phyloP scores from a whole-genome alignment of 768 basidiomycete species.

The Amanita inopinata region DNA sequence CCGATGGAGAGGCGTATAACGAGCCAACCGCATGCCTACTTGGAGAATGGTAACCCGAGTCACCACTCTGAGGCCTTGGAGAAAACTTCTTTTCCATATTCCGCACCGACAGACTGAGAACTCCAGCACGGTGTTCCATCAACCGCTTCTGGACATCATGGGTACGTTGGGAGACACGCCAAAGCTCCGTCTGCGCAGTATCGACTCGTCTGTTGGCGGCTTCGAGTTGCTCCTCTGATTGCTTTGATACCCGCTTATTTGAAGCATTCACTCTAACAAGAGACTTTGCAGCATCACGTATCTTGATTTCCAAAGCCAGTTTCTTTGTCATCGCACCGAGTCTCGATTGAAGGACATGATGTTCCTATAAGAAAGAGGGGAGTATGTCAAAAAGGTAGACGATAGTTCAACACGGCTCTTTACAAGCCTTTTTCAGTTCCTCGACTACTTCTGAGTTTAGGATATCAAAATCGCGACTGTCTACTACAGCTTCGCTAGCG shows the following conservation, averaged over 20 bases:
- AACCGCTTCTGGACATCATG: slow-evolving; percentile 54
- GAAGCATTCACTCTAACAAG: slow-evolving; percentile 58
- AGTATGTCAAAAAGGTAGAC: slow-evolving; percentile 2
- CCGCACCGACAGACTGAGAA: slow-evolving; percentile 63
- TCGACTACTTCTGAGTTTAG: slow-evolving; percentile 47
- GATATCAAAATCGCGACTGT: slow-evolving; percentile 75
- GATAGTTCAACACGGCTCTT: neutral
- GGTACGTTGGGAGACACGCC: slow-evolving; percentile 53
- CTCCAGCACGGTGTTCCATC: slow-evolving; percentile 76
- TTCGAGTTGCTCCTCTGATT: slow-evolving; percentile 63
- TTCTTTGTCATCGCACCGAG: slow-evolving; percentile 62
- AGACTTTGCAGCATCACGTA: slow-evolving; percentile 77
- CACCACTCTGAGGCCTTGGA: slow-evolving; percentile 25
- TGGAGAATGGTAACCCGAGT: slow-evolving; percentile 47
- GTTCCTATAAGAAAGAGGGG: slow-evolving; percentile 42
- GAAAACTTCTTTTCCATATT: slow-evolving; percentile 49
- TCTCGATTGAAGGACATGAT: slow-evolving; percentile 58
- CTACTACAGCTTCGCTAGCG: slow-evolving; percentile 91
- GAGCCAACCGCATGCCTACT: slow-evolving; percentile 42
- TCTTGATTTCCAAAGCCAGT: slow-evolving; percentile 73
- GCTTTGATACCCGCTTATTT: slow-evolving; percentile 50
- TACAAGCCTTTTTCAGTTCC: slow-evolving; percentile 38
- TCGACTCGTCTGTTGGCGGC: slow-evolving; percentile 68
- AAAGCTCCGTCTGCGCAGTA: slow-evolving; percentile 58
- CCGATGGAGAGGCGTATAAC: slow-evolving; percentile 28